Evolutionary conservation across 2,329 filamentous ascomycete species (phyloP).

Genomic region (Trichoderma sp.): DNA sequence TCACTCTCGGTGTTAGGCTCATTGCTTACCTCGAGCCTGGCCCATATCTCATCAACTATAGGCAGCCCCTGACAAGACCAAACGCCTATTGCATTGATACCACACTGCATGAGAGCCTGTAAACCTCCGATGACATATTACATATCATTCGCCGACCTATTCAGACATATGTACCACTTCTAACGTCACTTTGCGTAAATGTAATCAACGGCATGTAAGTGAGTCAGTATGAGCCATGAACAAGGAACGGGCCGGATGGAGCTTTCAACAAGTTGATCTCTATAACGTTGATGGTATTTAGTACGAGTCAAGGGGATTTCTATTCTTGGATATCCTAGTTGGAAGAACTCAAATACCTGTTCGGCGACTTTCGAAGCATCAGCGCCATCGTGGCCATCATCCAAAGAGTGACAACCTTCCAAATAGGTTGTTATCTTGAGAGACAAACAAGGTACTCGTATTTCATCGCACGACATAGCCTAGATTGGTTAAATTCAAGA

Average conservation of each 20-base stretch:
- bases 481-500: too few species aligned
- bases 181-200: background rate
- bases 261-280: background rate
- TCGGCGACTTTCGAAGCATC: background rate
- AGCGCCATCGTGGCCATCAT: background rate
- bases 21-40: background rate
- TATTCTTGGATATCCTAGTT: background rate
- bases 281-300: background rate
- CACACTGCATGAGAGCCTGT: background rate
- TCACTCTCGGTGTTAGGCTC: background rate
- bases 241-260: background rate
- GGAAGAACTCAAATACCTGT: background rate
- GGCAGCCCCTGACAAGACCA: background rate
- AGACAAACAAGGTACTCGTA: background rate
- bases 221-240: background rate
- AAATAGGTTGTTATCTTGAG: background rate
- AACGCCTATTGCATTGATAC: background rate
- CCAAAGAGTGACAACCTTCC: background rate
- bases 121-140: background rate
- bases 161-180: background rate
- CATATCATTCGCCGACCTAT: background rate
- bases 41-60: background rate
- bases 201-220: background rate
- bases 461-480: too few species aligned
- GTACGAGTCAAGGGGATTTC: background rate